Evolutionary conservation across 768 basidiomycete genomes (phyloP), one percentile per base, ranked within the genome.

Genomic region (Mycena galericulata): DNA sequence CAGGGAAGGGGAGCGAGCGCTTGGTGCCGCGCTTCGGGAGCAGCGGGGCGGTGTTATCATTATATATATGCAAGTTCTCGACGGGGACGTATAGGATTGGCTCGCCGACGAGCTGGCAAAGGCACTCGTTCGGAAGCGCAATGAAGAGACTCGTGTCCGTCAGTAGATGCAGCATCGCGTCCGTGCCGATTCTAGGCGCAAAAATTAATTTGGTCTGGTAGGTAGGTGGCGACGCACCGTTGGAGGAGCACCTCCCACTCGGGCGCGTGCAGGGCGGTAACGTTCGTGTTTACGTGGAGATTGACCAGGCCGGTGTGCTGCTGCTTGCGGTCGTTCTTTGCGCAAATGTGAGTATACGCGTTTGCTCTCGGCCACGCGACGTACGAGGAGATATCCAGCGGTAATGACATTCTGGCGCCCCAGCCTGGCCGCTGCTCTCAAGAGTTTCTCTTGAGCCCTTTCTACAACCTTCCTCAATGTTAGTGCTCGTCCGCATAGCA

Each of bases 31-130:
- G 57, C 60, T 71, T 67, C 24, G 29, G n/a, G 20, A 66, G 62
- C 17, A 62, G 51, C 12, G 67, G 72, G 38, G 57, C 55, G 27
- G 47, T 30, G n/a, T n/a, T n/a, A n/a, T n/a, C n/a, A n/a, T n/a
- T n/a, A 40, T 29, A 54, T 71, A 63, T 71, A 67, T 73, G 77
- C 76, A 64, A 64, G 72, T 62, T 75, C 73, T 68, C 58, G 75
- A 73, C 30, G 49, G 49, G 62, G 27, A 77, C 62, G 77, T 72
- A 79, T 70, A 89, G 80, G 26, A 97, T 76, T 0, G 93, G 90
- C 38, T 83, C 82, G 5, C 97, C 97, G 0, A 91, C 88, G 64
- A 98, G 76, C 77, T 99, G 97, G 68, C 92, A 92, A 40, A 91
- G 86, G 74, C 95, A 97, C 22, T 88, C 89, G 74, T 98, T 97